These are phyloP conservation scores for Aspergillus neotritici DNA, from an alignment of 2,329 filamentous ascomycete genomes.

Conservation along the genomic window DNA sequence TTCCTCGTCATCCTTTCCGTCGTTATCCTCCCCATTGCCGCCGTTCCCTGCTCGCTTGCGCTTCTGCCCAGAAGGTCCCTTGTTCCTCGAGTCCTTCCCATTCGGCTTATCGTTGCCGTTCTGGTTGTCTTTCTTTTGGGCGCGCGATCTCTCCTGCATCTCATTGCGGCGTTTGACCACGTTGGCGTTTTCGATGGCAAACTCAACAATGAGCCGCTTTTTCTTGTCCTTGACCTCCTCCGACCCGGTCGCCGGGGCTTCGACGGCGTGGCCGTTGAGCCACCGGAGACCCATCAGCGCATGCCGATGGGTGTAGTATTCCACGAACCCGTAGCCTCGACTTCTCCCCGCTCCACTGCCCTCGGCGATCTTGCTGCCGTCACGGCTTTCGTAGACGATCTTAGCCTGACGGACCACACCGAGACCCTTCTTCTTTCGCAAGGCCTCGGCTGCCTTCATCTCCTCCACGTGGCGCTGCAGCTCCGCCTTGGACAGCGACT, in stretches of 20 bases:
- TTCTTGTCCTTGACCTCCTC: slow-evolving; percentile 60
- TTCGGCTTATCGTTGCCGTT: slow-evolving; percentile 16
- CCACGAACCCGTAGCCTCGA: slow-evolving; percentile 93
- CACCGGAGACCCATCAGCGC: slow-evolving; percentile 92
- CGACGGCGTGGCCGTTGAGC: slow-evolving; percentile 72
- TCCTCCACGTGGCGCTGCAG: slow-evolving; percentile 70
- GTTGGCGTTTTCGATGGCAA: slow-evolving; percentile 96
- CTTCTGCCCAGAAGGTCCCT: slow-evolving; percentile 22
- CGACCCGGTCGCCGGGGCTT: slow-evolving; percentile 26
- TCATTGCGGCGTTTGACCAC: slow-evolving; percentile 70
- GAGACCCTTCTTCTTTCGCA: slow-evolving; percentile 75
- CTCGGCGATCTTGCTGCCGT: slow-evolving; percentile 79
- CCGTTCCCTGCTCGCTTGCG: slow-evolving; percentile 27
- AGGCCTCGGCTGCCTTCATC: slow-evolving; percentile 72
- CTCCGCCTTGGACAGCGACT: slow-evolving; percentile 85
- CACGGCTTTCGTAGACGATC: slow-evolving; percentile 82
- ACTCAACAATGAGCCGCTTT: slow-evolving; percentile 88
- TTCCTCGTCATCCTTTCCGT: slow-evolving; percentile 29
- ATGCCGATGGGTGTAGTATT: slow-evolving; percentile 89
- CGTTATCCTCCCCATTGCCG: slow-evolving; percentile 15
- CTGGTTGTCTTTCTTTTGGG: slow-evolving; percentile 10
- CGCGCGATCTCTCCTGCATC: slow-evolving; percentile 26
- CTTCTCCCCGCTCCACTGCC: slow-evolving; percentile 71
- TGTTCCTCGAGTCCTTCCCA: slow-evolving; percentile 18
- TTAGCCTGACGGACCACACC: slow-evolving; percentile 89